Conservation (phyloP, 805 yeast genomes). For the Candida piceae region DNA sequence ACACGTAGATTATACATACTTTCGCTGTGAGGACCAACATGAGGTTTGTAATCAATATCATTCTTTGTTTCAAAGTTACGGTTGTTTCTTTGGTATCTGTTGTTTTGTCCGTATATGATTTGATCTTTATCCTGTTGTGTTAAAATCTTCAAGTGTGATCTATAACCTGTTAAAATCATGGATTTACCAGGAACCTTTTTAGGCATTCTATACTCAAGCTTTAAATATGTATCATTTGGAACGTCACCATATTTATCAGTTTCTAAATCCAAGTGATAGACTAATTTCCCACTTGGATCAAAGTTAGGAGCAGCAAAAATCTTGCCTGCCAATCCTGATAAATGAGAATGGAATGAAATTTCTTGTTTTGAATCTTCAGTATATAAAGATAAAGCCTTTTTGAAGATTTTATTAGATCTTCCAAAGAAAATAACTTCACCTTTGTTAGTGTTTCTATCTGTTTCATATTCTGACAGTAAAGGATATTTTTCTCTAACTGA, state of each 20-base stretch:
- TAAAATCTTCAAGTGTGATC: slow-evolving; percentile 55
- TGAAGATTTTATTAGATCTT: slow-evolving; percentile 48
- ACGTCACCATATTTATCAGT: slow-evolving; percentile 36
- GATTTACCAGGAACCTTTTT: slow-evolving; percentile 61
- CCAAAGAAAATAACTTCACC: slow-evolving; percentile 69
- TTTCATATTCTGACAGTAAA: slow-evolving; percentile 61
- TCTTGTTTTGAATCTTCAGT: slow-evolving; percentile 28
- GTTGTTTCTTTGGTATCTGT: slow-evolving; percentile 30
- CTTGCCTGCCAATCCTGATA: slow-evolving; percentile 56
- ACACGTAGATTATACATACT: slow-evolving; percentile 41
- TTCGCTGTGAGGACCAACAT: slow-evolving; percentile 47
- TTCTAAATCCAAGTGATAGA: slow-evolving; percentile 39
- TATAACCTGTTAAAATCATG: slow-evolving; percentile 76
- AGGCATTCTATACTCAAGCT: slow-evolving; percentile 58
- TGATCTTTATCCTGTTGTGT: slow-evolving; percentile 65
- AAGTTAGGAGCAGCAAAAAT: slow-evolving; percentile 36
- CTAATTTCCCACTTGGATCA: slow-evolving; percentile 30
- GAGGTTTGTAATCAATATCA: slow-evolving; percentile 33
- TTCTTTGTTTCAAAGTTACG: slow-evolving; percentile 20
- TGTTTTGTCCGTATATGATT: slow-evolving; percentile 42
- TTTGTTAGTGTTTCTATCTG: slow-evolving; percentile 61
- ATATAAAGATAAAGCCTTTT: slow-evolving; percentile 37
- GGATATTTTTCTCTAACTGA: slow-evolving; percentile 65
- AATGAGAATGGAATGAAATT: slow-evolving; percentile 41
- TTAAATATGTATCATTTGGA: slow-evolving; percentile 34